A percentile compares a stretch with the other conserved stretches of the same genome.
Conservation (phyloP, 768 basidiomycete species). For the Agaricus subrufescens region DNA sequence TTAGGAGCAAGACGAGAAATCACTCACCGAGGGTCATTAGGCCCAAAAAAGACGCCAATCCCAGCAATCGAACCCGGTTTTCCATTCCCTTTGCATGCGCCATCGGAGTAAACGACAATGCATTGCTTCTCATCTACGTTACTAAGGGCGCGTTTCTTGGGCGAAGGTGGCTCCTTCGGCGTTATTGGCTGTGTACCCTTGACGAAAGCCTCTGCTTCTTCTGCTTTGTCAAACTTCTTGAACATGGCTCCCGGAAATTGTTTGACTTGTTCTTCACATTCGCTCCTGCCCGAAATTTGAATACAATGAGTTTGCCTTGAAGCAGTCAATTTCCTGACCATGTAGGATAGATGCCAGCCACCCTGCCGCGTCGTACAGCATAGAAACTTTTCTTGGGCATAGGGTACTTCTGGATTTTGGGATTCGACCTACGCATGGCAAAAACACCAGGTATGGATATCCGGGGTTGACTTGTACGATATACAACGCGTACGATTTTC, state of each 20-base stretch:
- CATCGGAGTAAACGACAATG: conserved; percentile 78
- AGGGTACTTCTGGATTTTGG: conserved; percentile 12
- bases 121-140: conserved; percentile 26
- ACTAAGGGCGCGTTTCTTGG: background rate
- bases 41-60: conserved; percentile 88
- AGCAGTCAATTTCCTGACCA: conserved; percentile 45
- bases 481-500: background rate
- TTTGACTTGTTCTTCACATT: conserved; percentile 65
- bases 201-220: conserved; percentile 59
- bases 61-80: conserved; percentile 64
- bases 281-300: conserved; percentile 47
- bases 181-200: conserved; percentile 11
- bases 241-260: conserved; percentile 56
- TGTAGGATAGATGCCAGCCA: conserved; percentile 60
- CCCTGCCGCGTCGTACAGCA: conserved; percentile 63
- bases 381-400: conserved; percentile 53
- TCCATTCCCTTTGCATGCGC: conserved; percentile 85
- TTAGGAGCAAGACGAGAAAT: background rate
- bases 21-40: conserved; percentile 53
- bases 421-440: background rate
- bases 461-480: background rate
- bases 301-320: background rate
- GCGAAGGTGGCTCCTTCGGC: background rate
- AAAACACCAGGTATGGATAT: background rate
- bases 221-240: conserved; percentile 59